A percentile compares a stretch with the other conserved stretches of the same genome.
Evolutionary conservation across 192 early-diverging fungal genomes (phyloP).

Genomic region (Blastocladiella britannica): DNA sequence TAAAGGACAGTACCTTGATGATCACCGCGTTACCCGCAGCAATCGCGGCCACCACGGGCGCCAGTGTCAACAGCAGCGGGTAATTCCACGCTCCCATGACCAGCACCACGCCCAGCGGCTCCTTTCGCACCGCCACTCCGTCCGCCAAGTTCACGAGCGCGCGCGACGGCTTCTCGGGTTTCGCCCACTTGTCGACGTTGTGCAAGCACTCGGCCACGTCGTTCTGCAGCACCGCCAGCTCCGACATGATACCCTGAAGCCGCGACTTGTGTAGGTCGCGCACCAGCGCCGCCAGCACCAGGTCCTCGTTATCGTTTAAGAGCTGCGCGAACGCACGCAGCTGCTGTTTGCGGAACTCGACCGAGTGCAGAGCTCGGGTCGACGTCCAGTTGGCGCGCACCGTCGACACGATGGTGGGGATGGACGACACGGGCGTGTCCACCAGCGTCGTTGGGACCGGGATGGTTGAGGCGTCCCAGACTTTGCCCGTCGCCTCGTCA

Average conservation of each 20-base stretch:
- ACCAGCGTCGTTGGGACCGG: too few species aligned
- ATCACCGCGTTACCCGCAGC: constrained; percentile 76
- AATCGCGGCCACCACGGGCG: constrained; percentile 60
- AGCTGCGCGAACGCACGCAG: neutral
- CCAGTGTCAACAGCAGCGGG: constrained; percentile 39
- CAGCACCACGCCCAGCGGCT: constrained; percentile 57
- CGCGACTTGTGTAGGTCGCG: neutral
- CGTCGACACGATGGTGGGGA: neutral
- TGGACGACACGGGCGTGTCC: neutral
- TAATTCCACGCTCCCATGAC: constrained; percentile 52
- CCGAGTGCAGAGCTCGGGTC: too few species aligned
- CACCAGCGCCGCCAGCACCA: neutral
- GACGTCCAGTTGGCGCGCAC: neutral
- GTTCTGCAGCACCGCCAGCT: neutral
- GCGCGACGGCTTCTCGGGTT: neutral
- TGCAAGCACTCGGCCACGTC: neutral
- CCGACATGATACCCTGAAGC: neutral
- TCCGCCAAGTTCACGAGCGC: neutral
- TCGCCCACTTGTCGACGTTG: constrained; percentile 1
- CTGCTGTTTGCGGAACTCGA: constrained; percentile 25
- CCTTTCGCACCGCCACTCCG: constrained; percentile 12
- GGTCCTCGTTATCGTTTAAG: neutral
- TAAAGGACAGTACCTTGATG: too few species aligned
- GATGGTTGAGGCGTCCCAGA: too few species aligned
- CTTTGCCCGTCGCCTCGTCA: too few species aligned